Percentiles rank a stretch among this genome's conserved stretches.
These are phyloP conservation scores for Hymenoscyphus albidus DNA, from an alignment of 2,329 filamentous ascomycete genomes.

Conservation along the genomic window DNA sequence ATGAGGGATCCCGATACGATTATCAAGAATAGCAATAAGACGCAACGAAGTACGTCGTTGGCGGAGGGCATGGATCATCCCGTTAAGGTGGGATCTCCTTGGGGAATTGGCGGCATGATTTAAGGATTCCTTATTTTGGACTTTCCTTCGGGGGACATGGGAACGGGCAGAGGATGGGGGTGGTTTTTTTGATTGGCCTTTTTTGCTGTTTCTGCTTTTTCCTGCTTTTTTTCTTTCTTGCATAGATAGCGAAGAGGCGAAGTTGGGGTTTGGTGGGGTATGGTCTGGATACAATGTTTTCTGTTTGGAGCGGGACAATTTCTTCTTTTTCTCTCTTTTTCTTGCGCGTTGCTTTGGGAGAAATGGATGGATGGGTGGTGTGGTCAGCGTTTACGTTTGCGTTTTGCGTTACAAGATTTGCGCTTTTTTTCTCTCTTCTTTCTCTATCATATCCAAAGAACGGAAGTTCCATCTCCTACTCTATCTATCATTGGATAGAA, in stretches of 20 bases:
- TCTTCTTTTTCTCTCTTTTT: neutral
- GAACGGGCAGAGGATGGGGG: too few species aligned
- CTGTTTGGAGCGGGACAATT: neutral
- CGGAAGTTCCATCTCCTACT: too few species aligned
- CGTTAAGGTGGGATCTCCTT: neutral
- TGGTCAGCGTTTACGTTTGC: too few species aligned
- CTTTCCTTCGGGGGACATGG: too few species aligned
- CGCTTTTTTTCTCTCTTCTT: too few species aligned
- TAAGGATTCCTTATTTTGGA: neutral
- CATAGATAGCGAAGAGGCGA: slow-evolving; percentile 2
- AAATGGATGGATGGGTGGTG: neutral
- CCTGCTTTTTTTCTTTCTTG: neutral
- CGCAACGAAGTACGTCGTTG: neutral
- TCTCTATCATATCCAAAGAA: too few species aligned
- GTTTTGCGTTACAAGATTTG: too few species aligned
- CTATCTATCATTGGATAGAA: too few species aligned
- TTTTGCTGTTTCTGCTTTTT: too few species aligned
- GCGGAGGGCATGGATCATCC: neutral
- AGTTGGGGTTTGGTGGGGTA: neutral
- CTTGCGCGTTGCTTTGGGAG: neutral
- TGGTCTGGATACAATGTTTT: too few species aligned
- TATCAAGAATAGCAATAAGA: neutral
- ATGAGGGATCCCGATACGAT: neutral
- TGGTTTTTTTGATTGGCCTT: too few species aligned
- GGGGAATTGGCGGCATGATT: neutral